phyloP scores from a whole-genome alignment of 129 eudicot species.

The Lactuca saligna region DNA sequence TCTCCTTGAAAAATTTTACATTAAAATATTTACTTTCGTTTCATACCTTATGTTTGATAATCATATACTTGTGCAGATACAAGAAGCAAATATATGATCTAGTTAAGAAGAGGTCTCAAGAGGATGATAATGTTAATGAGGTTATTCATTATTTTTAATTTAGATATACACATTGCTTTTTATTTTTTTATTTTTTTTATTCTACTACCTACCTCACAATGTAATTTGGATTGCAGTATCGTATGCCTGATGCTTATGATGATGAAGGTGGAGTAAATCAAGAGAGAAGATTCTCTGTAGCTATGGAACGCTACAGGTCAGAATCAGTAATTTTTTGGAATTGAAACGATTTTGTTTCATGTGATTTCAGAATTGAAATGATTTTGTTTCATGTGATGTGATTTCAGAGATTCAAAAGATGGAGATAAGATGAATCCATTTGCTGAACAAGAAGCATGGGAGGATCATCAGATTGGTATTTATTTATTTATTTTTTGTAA shows the following conservation, averaged over 20 bases:
- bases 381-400: constrained; percentile 5
- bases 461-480: constrained; percentile 92
- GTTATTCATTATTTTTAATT: constrained; percentile 31
- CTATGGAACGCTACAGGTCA: constrained; percentile 88
- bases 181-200: neutral
- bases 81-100: constrained; percentile 83
- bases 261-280: constrained; percentile 81
- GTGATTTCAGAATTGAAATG: neutral
- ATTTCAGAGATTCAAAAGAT: constrained; percentile 65
- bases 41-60: constrained; percentile 14
- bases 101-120: constrained; percentile 75
- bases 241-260: constrained; percentile 97
- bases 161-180: neutral
- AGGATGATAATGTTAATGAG: constrained; percentile 64
- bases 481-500: neutral
- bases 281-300: constrained; percentile 92
- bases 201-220: neutral
- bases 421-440: constrained; percentile 94
- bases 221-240: constrained; percentile 55
- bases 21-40: neutral
- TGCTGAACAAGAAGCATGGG: constrained; percentile 99
- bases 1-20: neutral
- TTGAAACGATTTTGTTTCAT: neutral
- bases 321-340: neutral
- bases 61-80: constrained; percentile 52